These are phyloP conservation scores for Diplocarpon mali DNA, from an alignment of 2,329 filamentous ascomycete genomes.

Conservation along the genomic window DNA sequence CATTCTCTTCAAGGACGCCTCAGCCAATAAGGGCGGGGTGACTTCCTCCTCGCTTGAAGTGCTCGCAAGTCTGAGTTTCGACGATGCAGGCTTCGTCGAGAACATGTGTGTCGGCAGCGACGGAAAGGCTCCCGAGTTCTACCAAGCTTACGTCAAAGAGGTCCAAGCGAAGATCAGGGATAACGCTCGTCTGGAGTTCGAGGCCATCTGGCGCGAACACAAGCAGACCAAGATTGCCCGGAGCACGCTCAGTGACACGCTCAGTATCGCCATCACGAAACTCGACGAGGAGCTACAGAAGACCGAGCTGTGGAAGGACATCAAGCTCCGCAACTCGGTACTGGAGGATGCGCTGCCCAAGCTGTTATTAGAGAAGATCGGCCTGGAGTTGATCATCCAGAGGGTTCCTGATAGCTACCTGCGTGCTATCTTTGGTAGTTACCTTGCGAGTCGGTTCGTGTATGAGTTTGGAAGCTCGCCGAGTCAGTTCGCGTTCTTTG, in stretches of 20 bases:
- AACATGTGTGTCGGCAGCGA: constrained; percentile 84
- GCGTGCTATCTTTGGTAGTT: constrained; percentile 90
- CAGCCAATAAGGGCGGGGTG: constrained; percentile 96
- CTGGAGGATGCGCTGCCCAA: constrained; percentile 77
- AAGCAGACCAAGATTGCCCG: constrained; percentile 68
- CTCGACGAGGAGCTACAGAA: constrained; percentile 93
- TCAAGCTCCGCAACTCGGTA: constrained; percentile 65
- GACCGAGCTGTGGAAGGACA: constrained; percentile 82
- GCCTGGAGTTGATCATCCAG: constrained; percentile 74
- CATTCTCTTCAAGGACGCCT: constrained; percentile 94
- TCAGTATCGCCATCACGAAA: constrained; percentile 88
- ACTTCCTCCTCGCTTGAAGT: constrained; percentile 96
- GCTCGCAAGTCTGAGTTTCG: constrained; percentile 85
- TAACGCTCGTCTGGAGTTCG: constrained; percentile 89
- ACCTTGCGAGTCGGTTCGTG: constrained; percentile 88
- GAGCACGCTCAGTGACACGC: constrained; percentile 81
- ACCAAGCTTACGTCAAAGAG: constrained; percentile 81
- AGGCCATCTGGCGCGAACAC: constrained; percentile 95
- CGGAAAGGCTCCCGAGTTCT: constrained; percentile 77
- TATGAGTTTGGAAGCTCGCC: constrained; percentile 90
- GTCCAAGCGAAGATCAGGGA: constrained; percentile 86
- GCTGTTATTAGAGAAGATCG: constrained; percentile 78
- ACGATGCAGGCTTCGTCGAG: constrained; percentile 75
- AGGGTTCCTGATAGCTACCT: constrained; percentile 89
- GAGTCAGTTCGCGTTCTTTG: constrained; percentile 96